phyloP scores from a whole-genome alignment of 441 rosid species.

The Flueggea neowawraea region DNA sequence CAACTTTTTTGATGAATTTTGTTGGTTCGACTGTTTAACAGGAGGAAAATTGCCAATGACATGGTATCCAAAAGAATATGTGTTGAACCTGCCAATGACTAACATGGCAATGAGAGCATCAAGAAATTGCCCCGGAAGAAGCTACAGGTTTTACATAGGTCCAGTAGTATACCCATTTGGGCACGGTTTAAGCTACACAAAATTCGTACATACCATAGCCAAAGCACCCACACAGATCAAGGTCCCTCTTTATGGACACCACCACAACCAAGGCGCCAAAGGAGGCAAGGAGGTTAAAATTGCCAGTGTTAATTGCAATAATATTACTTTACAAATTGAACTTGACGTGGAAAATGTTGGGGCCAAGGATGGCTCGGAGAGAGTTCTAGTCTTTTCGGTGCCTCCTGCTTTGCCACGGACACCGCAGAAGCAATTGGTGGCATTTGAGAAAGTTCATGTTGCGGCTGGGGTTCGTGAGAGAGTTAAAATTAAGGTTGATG shows the following conservation, averaged over 20 bases:
- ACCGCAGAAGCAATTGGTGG: constrained; percentile 74
- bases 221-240: constrained; percentile 51
- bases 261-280: constrained; percentile 19
- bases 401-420: constrained; percentile 76
- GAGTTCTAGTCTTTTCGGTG: constrained; percentile 58
- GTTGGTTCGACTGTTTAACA: not conserved
- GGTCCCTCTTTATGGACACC: constrained; percentile 49
- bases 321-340: constrained; percentile 48
- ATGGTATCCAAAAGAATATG: constrained; percentile 87
- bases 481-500: constrained; percentile 61
- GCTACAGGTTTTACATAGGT: constrained; percentile 85
- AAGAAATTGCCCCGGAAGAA: constrained; percentile 70
- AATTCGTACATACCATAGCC: constrained; percentile 51
- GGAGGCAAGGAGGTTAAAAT: constrained; percentile 53
- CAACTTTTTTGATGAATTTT: too few relatives aligned
- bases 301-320: constrained; percentile 55
- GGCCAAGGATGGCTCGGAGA: constrained; percentile 58
- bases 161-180: constrained; percentile 86
- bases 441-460: constrained; percentile 58
- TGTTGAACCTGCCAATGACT: constrained; percentile 73
- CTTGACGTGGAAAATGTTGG: constrained; percentile 72
- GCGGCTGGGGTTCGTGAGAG: constrained; percentile 44
- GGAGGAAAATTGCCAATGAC: constrained; percentile 95
- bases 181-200: constrained; percentile 79
- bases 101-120: constrained; percentile 80